Conservation (phyloP, 2,329 filamentous ascomycete species). For the Penicillium polonicum region DNA sequence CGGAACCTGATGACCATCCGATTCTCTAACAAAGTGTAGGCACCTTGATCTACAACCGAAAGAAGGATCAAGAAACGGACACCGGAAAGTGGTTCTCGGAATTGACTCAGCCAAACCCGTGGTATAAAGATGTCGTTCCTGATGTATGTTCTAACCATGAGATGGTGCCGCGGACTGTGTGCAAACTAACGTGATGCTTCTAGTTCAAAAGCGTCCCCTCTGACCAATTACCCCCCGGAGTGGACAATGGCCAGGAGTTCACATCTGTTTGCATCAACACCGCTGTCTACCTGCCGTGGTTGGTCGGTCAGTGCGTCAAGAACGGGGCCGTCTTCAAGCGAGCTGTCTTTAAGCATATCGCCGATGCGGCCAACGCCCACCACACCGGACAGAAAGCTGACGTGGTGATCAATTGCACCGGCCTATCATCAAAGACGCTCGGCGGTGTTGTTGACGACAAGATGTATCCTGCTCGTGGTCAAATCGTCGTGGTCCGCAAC, state of each 20-base stretch:
- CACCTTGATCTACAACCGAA: slow-evolving; percentile 57
- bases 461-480: slow-evolving; percentile 75
- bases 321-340: slow-evolving; percentile 69
- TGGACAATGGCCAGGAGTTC: slow-evolving; percentile 72
- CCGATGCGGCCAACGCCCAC: slow-evolving; percentile 64
- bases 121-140: slow-evolving; percentile 70
- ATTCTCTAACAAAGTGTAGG: slow-evolving; percentile 34
- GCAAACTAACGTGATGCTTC: not conserved
- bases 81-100: slow-evolving; percentile 64
- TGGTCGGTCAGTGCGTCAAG: slow-evolving; percentile 74
- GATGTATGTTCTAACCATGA: slow-evolving; percentile 50
- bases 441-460: slow-evolving; percentile 76
- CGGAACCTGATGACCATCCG: not conserved
- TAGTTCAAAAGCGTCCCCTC: slow-evolving; percentile 62
- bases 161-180: not conserved
- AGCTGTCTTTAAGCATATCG: slow-evolving; percentile 65
- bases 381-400: slow-evolving; percentile 59
- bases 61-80: slow-evolving; percentile 59
- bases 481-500: slow-evolving; percentile 81
- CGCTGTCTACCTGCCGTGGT: slow-evolving; percentile 81
- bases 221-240: slow-evolving; percentile 59
- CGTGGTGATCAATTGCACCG: slow-evolving; percentile 81
- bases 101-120: slow-evolving; percentile 66
- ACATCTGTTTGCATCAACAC: slow-evolving; percentile 91
- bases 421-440: slow-evolving; percentile 70